These are phyloP conservation scores for Amniculicola lignicola DNA, from an alignment of 495 filamentous ascomycete species.

Conservation along the genomic window DNA sequence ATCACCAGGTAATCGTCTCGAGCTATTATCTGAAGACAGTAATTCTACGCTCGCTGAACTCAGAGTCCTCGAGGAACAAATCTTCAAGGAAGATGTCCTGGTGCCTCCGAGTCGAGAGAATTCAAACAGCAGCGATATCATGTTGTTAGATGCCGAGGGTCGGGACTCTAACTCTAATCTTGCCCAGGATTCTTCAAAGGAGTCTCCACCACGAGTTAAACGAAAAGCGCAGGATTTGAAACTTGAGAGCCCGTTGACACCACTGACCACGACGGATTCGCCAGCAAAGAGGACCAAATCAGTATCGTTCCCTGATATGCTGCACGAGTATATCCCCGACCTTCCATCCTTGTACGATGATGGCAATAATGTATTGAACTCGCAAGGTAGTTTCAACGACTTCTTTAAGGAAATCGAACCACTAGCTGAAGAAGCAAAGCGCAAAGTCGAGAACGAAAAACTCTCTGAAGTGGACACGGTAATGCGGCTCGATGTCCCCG, in stretches of 20 bases:
- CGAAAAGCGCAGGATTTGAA: conserved; percentile 42
- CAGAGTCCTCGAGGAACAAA: conserved; percentile 45
- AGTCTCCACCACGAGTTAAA: conserved; percentile 27
- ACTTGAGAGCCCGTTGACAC: conserved; percentile 46
- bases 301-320: conserved; percentile 43
- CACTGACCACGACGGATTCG: conserved; percentile 28
- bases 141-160: conserved; percentile 12
- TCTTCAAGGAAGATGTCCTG: conserved; percentile 42
- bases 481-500: conserved; percentile 54
- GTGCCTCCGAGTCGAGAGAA: conserved; percentile 7
- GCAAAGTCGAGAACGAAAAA: conserved; percentile 58
- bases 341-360: conserved; percentile 31
- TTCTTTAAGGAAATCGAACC: conserved; percentile 49
- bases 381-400: conserved; percentile 39
- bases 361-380: conserved; percentile 28
- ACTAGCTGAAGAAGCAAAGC: conserved; percentile 45
- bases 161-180: background rate
- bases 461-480: conserved; percentile 57
- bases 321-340: conserved; percentile 34
- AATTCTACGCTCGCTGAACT: conserved; percentile 50
- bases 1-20: conserved; percentile 49
- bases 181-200: background rate
- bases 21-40: conserved; percentile 51
- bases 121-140: conserved; percentile 32
- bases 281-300: conserved; percentile 38